Base-by-base conservation (phyloP, 1,284 basidiomycete genomes). In the Xerocomus tenax region DNA sequence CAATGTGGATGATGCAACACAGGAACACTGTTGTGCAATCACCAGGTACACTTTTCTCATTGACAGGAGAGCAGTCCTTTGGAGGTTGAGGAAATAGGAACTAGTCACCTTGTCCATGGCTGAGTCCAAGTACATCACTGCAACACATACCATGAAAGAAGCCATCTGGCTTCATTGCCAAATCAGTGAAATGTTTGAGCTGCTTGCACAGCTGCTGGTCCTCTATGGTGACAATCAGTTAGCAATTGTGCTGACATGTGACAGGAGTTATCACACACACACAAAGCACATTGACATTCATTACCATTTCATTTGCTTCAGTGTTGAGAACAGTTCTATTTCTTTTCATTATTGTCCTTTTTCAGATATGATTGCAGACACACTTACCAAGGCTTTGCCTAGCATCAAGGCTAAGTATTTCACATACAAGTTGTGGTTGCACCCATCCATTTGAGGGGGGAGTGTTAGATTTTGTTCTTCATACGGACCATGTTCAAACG, bases 211-310 rank as follows among this genome's bases (percentile, higher is more conserved):
- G 4, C 41, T 13, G 1, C 19, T n/a, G 3, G 19, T 15, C 8
- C 26, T 42, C 10, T 42, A 19, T 21, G 4, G 10, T 3, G 15
- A 42, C 28, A 42, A 42, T 30, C 28, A 42, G 18, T 25, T 13
- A 1, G 18, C 41, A 8, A 42, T 42, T 4, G 16, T 8, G 1
- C 26, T 42, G 16, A 13, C 28, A 18, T 5, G 29, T 2, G 10
- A 42, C 8, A 2, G 18, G 1, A 5, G 10, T 2, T 42, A 12
- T 19, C 26, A 42, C 16, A 3, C 28, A 18, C 18, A 9, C 2
- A 21, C 32, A 0, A 68, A 68, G 43, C 68, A 68, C 47, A 63
- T 70, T 18, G 57, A 62, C 29, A 48, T 58, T 5, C 45, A 52
- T n/a, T 58, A 60, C 32, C 65, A 67, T 53, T 65, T 63, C 48